These are phyloP conservation scores for Flaveria bidentis DNA, from an alignment of 129 eudicot genomes.

Conservation along the genomic window DNA sequence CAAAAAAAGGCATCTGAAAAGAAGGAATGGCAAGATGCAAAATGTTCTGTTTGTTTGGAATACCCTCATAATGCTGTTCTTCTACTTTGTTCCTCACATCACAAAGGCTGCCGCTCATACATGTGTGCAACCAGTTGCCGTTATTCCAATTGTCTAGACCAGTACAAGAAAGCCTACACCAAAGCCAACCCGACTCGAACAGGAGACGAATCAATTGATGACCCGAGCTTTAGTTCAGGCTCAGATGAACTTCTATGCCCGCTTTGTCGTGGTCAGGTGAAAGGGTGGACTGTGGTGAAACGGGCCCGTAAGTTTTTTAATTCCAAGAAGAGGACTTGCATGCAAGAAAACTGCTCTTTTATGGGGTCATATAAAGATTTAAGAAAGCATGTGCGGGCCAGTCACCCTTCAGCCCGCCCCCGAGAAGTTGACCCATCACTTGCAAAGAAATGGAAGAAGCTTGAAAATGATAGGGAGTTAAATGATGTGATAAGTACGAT, in stretches of 20 bases:
- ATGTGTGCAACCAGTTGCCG: conserved; percentile 56
- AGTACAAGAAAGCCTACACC: conserved; percentile 61
- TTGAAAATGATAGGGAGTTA: conserved; percentile 52
- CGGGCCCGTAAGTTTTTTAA: conserved; percentile 57
- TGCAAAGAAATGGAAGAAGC: conserved; percentile 64
- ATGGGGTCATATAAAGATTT: conserved; percentile 50
- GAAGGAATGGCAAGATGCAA: conserved; percentile 55
- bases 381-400: conserved; percentile 50
- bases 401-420: conserved; percentile 55
- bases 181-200: conserved; percentile 33
- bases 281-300: conserved; percentile 67
- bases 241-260: conserved; percentile 52
- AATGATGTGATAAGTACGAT: conserved; percentile 62
- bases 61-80: conserved; percentile 63
- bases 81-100: conserved; percentile 47
- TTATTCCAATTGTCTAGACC: conserved; percentile 57
- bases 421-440: conserved; percentile 65
- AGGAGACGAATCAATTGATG: conserved; percentile 28
- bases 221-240: conserved; percentile 20
- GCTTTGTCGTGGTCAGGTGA: conserved; percentile 66
- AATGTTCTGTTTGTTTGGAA: conserved; percentile 54
- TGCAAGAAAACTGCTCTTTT: conserved; percentile 56
- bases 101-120: conserved; percentile 57
- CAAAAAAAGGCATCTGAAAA: conserved; percentile 38
- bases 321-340: conserved; percentile 50